Conservation (phyloP, 2,329 filamentous ascomycete species). For the Sclerotinia nivalis region DNA sequence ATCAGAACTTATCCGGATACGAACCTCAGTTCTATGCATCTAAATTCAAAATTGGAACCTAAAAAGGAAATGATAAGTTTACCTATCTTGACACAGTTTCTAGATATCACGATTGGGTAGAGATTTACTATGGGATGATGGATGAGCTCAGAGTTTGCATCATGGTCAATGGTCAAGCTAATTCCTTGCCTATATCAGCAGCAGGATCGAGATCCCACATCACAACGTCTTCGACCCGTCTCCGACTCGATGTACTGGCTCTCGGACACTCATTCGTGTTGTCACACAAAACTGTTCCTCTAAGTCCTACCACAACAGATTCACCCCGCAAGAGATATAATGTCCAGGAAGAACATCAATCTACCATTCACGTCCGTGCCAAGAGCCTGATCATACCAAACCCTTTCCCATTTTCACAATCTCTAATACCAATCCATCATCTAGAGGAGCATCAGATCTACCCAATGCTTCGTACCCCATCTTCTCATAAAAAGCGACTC, state of each 20-base stretch:
- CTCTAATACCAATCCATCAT: constrained; percentile 27
- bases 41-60: neutral
- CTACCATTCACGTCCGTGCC: neutral
- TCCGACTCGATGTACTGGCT: neutral
- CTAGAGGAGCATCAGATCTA: constrained; percentile 23
- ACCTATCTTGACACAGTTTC: neutral
- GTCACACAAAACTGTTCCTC: neutral
- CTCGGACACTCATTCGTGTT: neutral
- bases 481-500: constrained; percentile 28
- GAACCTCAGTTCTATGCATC: neutral
- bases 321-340: neutral
- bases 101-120: neutral
- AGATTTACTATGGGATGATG: neutral
- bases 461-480: constrained; percentile 26
- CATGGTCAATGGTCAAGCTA: neutral
- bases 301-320: neutral
- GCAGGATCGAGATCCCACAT: constrained; percentile 8
- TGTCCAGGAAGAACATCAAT: neutral
- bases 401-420: constrained; percentile 29
- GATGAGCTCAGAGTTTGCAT: constrained; percentile 8
- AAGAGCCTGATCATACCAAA: constrained; percentile 13
- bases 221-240: neutral
- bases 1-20: neutral
- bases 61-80: neutral
- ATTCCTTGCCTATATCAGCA: neutral